These are phyloP conservation scores for Epichloe elymi DNA, from an alignment of 2,329 filamentous ascomycete species.

Conservation along the genomic window DNA sequence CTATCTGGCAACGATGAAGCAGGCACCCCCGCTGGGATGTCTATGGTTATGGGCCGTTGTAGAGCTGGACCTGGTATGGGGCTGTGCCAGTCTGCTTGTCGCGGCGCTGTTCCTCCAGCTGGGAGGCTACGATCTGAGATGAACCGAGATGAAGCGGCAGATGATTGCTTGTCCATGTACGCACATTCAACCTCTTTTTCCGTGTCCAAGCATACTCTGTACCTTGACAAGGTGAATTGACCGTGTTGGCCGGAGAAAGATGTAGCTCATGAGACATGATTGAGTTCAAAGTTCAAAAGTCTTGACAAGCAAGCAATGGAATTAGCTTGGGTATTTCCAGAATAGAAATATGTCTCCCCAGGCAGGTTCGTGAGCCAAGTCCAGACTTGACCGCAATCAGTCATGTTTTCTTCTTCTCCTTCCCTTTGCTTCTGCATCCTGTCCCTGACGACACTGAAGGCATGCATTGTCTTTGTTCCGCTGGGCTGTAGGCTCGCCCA, in stretches of 20 bases:
- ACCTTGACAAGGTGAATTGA: no score
- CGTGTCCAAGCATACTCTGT: no score
- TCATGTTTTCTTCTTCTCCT: background rate
- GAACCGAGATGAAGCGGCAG: background rate
- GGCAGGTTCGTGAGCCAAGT: background rate
- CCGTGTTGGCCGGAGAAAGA: no score
- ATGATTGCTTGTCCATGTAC: no score
- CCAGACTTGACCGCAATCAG: background rate
- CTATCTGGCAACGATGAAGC: slow-evolving; percentile 86
- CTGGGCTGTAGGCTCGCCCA: no score
- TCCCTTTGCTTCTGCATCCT: no score
- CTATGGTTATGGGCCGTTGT: slow-evolving; percentile 90
- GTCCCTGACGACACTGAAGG: no score
- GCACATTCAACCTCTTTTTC: no score
- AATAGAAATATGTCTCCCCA: slow-evolving; percentile 22
- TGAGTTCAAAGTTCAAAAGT: slow-evolving; percentile 22
- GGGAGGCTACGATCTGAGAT: slow-evolving; percentile 34
- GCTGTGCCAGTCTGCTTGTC: slow-evolving; percentile 39
- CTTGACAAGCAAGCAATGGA: slow-evolving; percentile 19
- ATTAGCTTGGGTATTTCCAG: slow-evolving; percentile 30
- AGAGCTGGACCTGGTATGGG: slow-evolving; percentile 62
- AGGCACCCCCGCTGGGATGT: slow-evolving; percentile 74
- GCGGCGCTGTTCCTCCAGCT: slow-evolving; percentile 33
- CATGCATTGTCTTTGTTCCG: no score
- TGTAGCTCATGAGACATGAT: no score